Evolutionary conservation across 805 yeast genomes (phyloP).

Genomic region (Saccharomycopsis vini): DNA sequence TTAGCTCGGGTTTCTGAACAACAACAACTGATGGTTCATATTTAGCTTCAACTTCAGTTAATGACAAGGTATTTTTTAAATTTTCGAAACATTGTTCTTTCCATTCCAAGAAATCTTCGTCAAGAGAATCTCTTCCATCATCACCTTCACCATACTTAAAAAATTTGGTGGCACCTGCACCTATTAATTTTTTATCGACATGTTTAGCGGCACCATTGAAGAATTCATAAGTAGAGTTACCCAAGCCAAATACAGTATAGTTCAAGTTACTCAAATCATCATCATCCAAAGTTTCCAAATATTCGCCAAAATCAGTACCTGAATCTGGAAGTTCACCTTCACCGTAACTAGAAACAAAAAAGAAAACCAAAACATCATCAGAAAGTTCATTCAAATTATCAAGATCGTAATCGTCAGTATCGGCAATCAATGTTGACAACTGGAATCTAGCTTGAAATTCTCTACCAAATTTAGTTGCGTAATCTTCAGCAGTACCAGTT

Average conservation of each 20-base stretch:
- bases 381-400: conserved; percentile 64
- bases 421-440: conserved; percentile 75
- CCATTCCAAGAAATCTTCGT: conserved; percentile 92
- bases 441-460: conserved; percentile 80
- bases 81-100: conserved; percentile 67
- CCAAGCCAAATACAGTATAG: conserved; percentile 80
- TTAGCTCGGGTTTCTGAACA: conserved; percentile 30
- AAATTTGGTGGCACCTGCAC: conserved; percentile 63
- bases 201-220: conserved; percentile 75
- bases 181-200: conserved; percentile 38
- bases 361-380: conserved; percentile 50
- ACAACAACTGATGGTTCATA: conserved; percentile 63
- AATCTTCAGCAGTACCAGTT: conserved; percentile 98
- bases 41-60: conserved; percentile 71
- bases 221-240: conserved; percentile 90
- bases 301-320: conserved; percentile 71
- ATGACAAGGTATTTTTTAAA: conserved; percentile 51
- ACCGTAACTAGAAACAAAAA: conserved; percentile 89
- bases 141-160: conserved; percentile 88
- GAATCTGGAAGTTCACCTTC: conserved; percentile 98
- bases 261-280: conserved; percentile 49
- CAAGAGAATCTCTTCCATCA: conserved; percentile 90
- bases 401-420: conserved; percentile 80
- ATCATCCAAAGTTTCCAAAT: conserved; percentile 46
- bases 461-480: conserved; percentile 81